These are phyloP conservation scores for Tieghemostelium lacteum DNA, from an alignment of 78 protist genomes.

Conservation along the genomic window DNA sequence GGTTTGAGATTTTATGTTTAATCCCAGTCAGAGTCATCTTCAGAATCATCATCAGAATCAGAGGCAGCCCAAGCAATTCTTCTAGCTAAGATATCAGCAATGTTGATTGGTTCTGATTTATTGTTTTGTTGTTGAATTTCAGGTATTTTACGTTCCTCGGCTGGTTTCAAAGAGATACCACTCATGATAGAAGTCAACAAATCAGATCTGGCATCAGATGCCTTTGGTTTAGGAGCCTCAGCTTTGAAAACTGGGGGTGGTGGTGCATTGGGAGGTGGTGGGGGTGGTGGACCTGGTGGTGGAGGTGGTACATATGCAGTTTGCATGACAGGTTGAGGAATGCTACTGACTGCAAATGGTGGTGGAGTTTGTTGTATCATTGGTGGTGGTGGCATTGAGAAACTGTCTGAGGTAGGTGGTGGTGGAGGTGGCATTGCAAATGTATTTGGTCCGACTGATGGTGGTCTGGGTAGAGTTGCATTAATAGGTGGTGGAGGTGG, in stretches of 20 bases:
- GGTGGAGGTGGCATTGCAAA: constrained; percentile 30
- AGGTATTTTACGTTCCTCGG: constrained; percentile 63
- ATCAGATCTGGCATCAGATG: constrained; percentile 53
- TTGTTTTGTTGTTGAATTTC: neutral
- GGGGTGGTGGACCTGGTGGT: constrained; percentile 80
- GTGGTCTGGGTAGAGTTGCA: neutral
- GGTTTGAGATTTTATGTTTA: constrained; percentile 1
- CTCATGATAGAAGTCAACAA: constrained; percentile 42
- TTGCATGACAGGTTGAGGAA: neutral
- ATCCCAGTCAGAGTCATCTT: constrained; percentile 77
- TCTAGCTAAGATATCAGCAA: constrained; percentile 76
- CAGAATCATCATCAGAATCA: constrained; percentile 73
- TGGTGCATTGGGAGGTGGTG: constrained; percentile 65
- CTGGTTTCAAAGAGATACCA: constrained; percentile 71
- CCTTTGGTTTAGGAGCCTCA: constrained; percentile 49
- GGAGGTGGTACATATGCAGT: constrained; percentile 33
- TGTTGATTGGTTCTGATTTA: constrained; percentile 28
- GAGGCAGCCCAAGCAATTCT: constrained; percentile 81
- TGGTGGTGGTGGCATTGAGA: constrained; percentile 62
- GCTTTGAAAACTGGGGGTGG: constrained; percentile 60
- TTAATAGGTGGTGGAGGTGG: constrained; percentile 28
- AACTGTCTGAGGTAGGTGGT: constrained; percentile 2
- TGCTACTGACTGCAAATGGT: too few relatives aligned
- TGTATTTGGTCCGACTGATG: too few relatives aligned
- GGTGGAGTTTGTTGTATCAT: neutral